Conservation (phyloP, 305 asterid genomes). For the Ajuga reptans region DNA sequence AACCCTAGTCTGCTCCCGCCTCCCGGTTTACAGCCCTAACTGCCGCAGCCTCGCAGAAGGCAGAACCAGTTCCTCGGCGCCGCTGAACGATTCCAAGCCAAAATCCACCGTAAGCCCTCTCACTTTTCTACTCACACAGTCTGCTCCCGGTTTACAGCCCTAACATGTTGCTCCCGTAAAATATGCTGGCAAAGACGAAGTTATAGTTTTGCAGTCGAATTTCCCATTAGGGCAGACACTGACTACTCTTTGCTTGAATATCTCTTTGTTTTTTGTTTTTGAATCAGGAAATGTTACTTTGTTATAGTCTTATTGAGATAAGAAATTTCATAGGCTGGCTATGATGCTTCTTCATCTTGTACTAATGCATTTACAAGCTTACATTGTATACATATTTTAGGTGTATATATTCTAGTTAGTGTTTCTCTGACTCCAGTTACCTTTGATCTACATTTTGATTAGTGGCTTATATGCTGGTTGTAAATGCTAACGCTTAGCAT, state of each 20-base stretch:
- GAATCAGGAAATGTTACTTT: background rate
- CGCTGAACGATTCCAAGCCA: too few species aligned
- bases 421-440: background rate
- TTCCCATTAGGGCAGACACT: background rate
- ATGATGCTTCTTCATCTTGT: background rate
- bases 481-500: background rate
- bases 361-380: background rate
- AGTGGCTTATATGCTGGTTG: conserved; percentile 4
- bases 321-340: background rate
- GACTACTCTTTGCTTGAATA: background rate
- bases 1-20: too few species aligned
- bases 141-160: too few species aligned
- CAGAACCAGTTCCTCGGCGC: too few species aligned
- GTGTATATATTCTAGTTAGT: background rate
- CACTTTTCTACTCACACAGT: too few species aligned
- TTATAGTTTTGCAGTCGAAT: background rate
- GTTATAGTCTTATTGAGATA: background rate
- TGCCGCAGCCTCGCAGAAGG: too few species aligned
- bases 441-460: background rate
- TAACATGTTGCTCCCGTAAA: background rate
- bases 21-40: too few species aligned
- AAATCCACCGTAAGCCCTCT: too few species aligned
- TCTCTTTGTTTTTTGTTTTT: background rate
- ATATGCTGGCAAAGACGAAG: conserved; percentile 6
- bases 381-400: background rate